Percentiles rank a stretch among this genome's conserved stretches.
Conservation (phyloP, 2,329 filamentous ascomycete genomes). For the Ustulina deusta region DNA sequence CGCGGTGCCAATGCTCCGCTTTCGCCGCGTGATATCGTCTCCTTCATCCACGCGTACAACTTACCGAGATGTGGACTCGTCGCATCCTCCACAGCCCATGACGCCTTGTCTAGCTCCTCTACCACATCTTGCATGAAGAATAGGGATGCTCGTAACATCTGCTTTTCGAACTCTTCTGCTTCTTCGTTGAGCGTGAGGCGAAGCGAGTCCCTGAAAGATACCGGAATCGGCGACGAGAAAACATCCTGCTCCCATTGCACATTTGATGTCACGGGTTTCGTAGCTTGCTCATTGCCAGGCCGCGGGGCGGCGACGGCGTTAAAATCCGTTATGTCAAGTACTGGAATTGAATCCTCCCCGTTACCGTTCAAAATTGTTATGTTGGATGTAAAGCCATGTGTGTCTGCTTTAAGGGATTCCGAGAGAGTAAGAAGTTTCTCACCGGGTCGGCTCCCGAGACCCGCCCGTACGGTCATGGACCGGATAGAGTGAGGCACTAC, state of each 20-base stretch:
- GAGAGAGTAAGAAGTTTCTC: background rate
- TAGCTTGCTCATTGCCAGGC: background rate
- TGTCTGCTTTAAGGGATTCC: background rate
- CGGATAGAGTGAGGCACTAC: background rate
- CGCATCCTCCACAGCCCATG: background rate
- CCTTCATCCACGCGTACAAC: slow-evolving; percentile 2
- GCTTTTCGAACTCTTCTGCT: background rate
- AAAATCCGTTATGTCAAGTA: background rate
- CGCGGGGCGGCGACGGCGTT: background rate
- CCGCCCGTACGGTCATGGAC: background rate
- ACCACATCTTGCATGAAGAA: background rate
- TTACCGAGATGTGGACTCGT: background rate
- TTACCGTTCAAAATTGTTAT: background rate
- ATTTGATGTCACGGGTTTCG: background rate
- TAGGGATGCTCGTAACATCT: background rate
- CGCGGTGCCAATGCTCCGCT: background rate
- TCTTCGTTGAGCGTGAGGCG: background rate
- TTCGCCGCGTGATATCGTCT: background rate
- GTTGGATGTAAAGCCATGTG: background rate
- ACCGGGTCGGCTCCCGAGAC: background rate
- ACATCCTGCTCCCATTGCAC: background rate
- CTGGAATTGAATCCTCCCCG: background rate
- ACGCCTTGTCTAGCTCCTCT: background rate
- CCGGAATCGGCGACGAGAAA: background rate
- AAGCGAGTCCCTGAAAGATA: background rate